Base-by-base conservation (phyloP, 108 stramenopile genomes). In the Pseudonitzschia pungens region DNA sequence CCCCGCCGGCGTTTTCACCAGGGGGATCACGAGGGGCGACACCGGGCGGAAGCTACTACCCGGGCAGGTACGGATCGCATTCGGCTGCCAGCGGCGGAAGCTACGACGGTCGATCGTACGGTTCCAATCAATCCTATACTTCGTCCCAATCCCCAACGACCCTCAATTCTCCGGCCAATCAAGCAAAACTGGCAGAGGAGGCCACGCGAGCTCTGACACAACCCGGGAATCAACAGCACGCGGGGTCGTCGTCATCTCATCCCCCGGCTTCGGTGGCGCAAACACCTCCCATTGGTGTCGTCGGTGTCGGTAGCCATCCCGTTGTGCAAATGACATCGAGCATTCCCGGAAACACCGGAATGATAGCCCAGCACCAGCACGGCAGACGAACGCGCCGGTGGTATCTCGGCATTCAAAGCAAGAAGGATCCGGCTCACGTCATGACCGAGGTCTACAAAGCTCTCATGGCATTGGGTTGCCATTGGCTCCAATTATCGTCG, bases 361-460 rank as follows among this genome's bases (percentile, higher is more conserved):
- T 95, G 90, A 91, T 95, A 74, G 90, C 94, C 50, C 94, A 95
- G 69, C 90, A 93, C 77, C 90, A 92, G 56, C 94, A 95, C 54
- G 94, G 90, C 32, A 66, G 89, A 68, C 79, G 94, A 79, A 96
- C 92, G 65, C 81, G 98, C 53, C 70, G 96, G 50, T 99, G 99
- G 99, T 99, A 98, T 74, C 83, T 99, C 48, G 99, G 99, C 36
- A 98, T 98, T 72, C 99, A 99, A 84, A 94, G 92, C 78, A 98
- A 98, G 74, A 98, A 98, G 74, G 97, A 99, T 60, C 99, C 99
- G n/a, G 97, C 95, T 20, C 98, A 96, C 73, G 99, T 99, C 56
- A 99, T 99, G 99, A 97, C 90, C 8, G 99, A 99, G 82, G 99
- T 99, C 22, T 98, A 98, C 84, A 97, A 97, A 73, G 99, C 99